Evolutionary conservation across 1,284 basidiomycete species (phyloP).

Genomic region (Vanrija sp.): DNA sequence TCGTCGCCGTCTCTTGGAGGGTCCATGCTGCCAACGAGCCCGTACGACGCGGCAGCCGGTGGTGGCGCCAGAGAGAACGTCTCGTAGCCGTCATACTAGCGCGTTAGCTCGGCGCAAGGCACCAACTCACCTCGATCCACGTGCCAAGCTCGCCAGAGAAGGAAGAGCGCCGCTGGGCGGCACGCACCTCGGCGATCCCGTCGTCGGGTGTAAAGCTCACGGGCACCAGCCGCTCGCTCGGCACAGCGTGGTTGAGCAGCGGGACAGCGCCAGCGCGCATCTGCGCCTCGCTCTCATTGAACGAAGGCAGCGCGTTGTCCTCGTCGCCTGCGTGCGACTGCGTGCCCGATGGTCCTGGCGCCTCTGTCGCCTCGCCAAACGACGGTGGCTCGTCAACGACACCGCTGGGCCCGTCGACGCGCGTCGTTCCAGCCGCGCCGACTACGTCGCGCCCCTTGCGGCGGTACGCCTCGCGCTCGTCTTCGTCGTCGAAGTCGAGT

Average conservation of each 20-base stretch:
- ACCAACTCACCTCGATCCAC: constrained; percentile 40
- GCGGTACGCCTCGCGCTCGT: constrained; percentile 43
- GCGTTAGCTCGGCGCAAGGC: not conserved
- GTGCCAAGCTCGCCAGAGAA: constrained; percentile 37
- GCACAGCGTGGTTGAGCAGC: constrained; percentile 10
- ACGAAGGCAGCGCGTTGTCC: constrained; percentile 28
- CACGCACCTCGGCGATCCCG: not conserved
- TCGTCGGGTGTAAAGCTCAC: constrained; percentile 14
- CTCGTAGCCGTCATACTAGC: constrained; percentile 49
- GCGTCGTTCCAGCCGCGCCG: constrained; percentile 37
- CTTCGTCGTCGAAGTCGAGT: constrained; percentile 20
- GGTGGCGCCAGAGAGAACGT: constrained; percentile 48
- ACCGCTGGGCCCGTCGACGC: not conserved
- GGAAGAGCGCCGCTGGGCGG: not conserved
- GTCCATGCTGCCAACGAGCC: constrained; percentile 44
- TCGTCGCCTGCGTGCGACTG: not conserved
- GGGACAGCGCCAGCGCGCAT: constrained; percentile 33
- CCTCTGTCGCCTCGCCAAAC: constrained; percentile 23
- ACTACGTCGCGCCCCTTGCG: constrained; percentile 47
- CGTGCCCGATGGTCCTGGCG: constrained; percentile 6
- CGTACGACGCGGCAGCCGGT: constrained; percentile 36
- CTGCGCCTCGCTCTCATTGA: constrained; percentile 39
- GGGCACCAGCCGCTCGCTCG: constrained; percentile 24
- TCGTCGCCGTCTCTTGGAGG: constrained; percentile 38
- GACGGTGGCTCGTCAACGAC: constrained; percentile 28